These are phyloP conservation scores for Penicillium herquei DNA, from an alignment of 495 filamentous ascomycete genomes.

Conservation along the genomic window DNA sequence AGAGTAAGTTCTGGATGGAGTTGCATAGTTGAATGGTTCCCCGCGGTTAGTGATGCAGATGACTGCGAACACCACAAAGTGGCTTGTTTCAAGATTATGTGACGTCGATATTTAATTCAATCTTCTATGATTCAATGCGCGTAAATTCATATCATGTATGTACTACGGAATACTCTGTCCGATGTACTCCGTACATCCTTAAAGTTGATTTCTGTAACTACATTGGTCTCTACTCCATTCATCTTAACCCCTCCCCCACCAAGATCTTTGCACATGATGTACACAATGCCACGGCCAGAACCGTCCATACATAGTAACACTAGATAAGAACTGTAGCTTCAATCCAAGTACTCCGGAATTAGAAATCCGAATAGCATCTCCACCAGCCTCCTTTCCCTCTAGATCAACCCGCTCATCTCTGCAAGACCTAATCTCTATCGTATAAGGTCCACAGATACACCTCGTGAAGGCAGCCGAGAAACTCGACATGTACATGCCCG, in stretches of 20 bases:
- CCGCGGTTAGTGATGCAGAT: too few species aligned
- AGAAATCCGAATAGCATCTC: neutral
- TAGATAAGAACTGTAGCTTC: neutral
- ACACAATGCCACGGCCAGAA: neutral
- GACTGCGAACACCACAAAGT: neutral
- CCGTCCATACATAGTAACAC: neutral
- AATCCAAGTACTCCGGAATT: too few species aligned
- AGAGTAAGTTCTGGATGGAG: too few species aligned
- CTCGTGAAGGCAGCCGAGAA: too few species aligned
- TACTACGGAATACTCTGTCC: too few species aligned
- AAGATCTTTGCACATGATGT: neutral
- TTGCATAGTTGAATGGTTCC: too few species aligned
- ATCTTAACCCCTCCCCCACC: neutral
- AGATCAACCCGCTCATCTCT: neutral
- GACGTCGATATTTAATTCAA: constrained; percentile 7
- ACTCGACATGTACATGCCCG: too few species aligned
- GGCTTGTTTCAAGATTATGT: neutral
- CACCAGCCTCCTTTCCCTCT: constrained; percentile 12
- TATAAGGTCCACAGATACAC: too few species aligned
- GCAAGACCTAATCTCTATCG: neutral
- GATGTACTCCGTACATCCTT: too few species aligned
- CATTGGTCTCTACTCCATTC: neutral
- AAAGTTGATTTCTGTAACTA: too few species aligned
- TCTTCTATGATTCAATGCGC: too few species aligned
- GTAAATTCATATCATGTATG: too few species aligned